Evolutionary conservation across 768 basidiomycete genomes (phyloP).

Genomic region (button mushroom (Agaricus bisporus)): DNA sequence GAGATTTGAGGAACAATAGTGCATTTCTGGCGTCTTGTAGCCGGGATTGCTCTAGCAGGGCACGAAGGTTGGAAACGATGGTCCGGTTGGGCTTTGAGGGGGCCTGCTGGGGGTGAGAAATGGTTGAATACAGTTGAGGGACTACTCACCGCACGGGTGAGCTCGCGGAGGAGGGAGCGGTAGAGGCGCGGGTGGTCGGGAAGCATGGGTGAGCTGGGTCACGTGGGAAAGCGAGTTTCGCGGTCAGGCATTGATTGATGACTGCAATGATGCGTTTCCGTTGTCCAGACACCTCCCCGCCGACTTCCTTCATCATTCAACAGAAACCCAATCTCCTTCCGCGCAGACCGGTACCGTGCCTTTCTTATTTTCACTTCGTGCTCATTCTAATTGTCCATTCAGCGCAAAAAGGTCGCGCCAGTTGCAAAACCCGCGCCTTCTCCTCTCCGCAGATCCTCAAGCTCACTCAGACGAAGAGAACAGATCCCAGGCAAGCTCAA

Average conservation of each 20-base stretch:
- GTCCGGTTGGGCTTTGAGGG: slow-evolving; percentile 32
- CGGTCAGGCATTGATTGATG: no score
- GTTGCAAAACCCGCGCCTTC: not conserved
- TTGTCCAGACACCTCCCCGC: slow-evolving; percentile 7
- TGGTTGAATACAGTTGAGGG: no score
- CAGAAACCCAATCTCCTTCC: not conserved
- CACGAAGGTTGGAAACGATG: slow-evolving; percentile 48
- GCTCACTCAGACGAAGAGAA: slow-evolving; percentile 8
- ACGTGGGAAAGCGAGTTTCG: not conserved
- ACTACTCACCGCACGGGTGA: slow-evolving; percentile 43
- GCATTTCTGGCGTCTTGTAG: slow-evolving; percentile 51
- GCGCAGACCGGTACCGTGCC: slow-evolving; percentile 1
- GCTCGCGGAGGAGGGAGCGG: slow-evolving; percentile 47
- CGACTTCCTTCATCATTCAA: not conserved
- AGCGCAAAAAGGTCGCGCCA: slow-evolving; percentile 2
- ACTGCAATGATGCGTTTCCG: slow-evolving; percentile 2
- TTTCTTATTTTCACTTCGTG: not conserved
- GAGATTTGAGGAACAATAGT: slow-evolving; percentile 63
- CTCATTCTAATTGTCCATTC: slow-evolving; percentile 1
- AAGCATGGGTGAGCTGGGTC: slow-evolving; percentile 17
- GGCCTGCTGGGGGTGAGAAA: slow-evolving; percentile 10
- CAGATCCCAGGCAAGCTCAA: slow-evolving; percentile 8
- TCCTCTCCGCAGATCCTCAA: slow-evolving; percentile 3
- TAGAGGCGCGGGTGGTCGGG: slow-evolving; percentile 34
- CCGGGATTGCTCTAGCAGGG: slow-evolving; percentile 40